These are phyloP conservation scores for Ascochyta fabae DNA, from an alignment of 2,329 filamentous ascomycete species.

Conservation along the genomic window DNA sequence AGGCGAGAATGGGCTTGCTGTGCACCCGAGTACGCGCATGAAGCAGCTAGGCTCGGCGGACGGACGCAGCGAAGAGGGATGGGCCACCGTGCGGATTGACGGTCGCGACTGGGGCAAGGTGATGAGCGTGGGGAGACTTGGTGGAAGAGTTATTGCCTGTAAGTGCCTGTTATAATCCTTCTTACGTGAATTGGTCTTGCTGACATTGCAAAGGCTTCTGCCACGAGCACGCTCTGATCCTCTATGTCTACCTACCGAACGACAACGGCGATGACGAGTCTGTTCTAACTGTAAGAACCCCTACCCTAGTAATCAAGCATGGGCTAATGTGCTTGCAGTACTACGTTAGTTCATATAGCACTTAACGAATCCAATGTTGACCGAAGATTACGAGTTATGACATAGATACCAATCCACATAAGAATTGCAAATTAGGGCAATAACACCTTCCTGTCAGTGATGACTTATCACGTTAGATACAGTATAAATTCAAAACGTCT, in stretches of 20 bases:
- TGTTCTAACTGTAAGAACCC: constrained; percentile 70
- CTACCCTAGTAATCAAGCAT: background rate
- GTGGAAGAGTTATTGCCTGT: constrained; percentile 92
- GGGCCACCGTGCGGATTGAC: constrained; percentile 90
- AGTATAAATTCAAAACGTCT: too few species aligned
- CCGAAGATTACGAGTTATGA: constrained; percentile 11
- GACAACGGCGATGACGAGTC: constrained; percentile 74
- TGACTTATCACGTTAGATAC: too few species aligned
- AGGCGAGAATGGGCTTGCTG: constrained; percentile 69
- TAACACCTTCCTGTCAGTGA: background rate
- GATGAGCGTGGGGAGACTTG: constrained; percentile 87
- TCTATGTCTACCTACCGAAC: constrained; percentile 81
- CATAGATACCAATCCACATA: constrained; percentile 8
- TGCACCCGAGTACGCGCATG: constrained; percentile 84
- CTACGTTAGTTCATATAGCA: constrained; percentile 65
- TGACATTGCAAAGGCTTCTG: constrained; percentile 64
- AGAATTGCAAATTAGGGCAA: background rate
- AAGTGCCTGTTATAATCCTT: constrained; percentile 36
- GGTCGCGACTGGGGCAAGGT: constrained; percentile 93
- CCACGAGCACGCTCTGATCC: constrained; percentile 78
- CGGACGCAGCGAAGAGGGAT: constrained; percentile 76
- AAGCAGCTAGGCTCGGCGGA: constrained; percentile 62
- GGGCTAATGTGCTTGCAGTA: constrained; percentile 52
- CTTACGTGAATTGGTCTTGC: background rate
- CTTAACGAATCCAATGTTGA: constrained; percentile 19